These are phyloP conservation scores for Aureobasidium sp. DNA, from an alignment of 2,329 filamentous ascomycete species.

Conservation along the genomic window DNA sequence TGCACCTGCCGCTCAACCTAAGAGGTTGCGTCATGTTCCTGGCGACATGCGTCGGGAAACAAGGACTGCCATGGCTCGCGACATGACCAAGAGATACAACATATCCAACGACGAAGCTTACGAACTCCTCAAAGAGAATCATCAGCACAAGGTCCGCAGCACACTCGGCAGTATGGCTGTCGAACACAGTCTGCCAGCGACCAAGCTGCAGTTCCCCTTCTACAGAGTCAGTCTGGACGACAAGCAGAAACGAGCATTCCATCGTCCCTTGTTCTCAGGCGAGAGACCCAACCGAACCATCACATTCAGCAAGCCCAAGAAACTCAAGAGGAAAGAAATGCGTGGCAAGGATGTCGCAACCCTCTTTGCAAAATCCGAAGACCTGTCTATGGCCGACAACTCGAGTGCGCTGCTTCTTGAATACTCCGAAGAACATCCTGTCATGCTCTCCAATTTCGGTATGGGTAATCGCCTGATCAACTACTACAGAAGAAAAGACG, in stretches of 20 bases:
- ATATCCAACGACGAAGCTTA: conserved; percentile 95
- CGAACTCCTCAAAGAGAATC: conserved; percentile 91
- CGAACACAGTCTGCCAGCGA: conserved; percentile 86
- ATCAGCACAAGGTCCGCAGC: conserved; percentile 90
- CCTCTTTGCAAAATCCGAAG: conserved; percentile 71
- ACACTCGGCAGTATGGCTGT: conserved; percentile 87
- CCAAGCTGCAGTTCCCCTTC: conserved; percentile 90
- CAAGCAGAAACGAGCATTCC: conserved; percentile 71
- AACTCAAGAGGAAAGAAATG: conserved; percentile 73
- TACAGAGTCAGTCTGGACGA: conserved; percentile 78
- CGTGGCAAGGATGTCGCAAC: conserved; percentile 73
- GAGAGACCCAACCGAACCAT: conserved; percentile 55
- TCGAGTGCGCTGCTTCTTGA: conserved; percentile 82
- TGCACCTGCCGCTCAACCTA: conserved; percentile 56
- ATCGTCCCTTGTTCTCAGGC: conserved; percentile 66
- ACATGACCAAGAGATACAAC: conserved; percentile 79
- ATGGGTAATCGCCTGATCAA: conserved; percentile 97
- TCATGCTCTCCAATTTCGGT: conserved; percentile 88
- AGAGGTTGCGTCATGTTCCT: conserved; percentile 43
- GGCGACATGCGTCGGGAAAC: conserved; percentile 59
- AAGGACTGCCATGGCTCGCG: conserved; percentile 62
- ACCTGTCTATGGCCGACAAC: conserved; percentile 82
- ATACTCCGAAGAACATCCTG: conserved; percentile 90
- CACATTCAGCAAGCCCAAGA: conserved; percentile 63
- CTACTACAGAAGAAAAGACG: conserved; percentile 84